A percentile compares a stretch with the other conserved stretches of the same genome.
Evolutionary conservation across 495 filamentous ascomycete species (phyloP).

Genomic region (Astrothelium subdiscretum): DNA sequence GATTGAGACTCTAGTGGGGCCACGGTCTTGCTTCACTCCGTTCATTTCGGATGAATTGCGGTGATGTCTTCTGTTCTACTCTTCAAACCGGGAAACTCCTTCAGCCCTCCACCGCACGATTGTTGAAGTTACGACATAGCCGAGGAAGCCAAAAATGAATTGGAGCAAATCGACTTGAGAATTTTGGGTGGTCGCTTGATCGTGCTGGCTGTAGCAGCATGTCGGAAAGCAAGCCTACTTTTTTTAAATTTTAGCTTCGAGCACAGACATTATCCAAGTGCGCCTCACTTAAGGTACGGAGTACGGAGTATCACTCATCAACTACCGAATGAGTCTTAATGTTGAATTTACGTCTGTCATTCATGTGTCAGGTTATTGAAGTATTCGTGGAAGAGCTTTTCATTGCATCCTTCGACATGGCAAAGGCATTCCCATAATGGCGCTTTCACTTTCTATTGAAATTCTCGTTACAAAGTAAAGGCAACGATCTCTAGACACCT

Average conservation of each 20-base stretch:
- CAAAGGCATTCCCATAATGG: no score
- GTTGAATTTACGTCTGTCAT: no score
- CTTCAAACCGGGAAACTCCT: not conserved
- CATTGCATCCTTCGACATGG: no score
- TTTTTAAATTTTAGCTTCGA: not conserved
- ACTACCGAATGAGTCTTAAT: no score
- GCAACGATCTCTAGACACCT: no score
- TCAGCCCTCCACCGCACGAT: not conserved
- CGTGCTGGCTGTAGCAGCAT: not conserved
- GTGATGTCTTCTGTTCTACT: not conserved
- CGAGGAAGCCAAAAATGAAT: not conserved
- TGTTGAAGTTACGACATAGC: not conserved
- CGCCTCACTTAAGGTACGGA: no score
- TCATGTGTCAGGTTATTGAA: no score
- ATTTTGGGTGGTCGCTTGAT: not conserved
- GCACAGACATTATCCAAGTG: not conserved
- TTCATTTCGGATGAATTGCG: not conserved
- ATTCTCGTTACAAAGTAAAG: no score
- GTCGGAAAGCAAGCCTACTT: not conserved
- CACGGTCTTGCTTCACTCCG: not conserved
- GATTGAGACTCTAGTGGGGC: conserved; percentile 38
- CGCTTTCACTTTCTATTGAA: no score
- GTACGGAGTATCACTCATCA: no score
- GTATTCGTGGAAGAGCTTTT: no score
- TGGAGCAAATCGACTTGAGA: not conserved